phyloP scores from a whole-genome alignment of 169 alveolate species.

The Eimeria sp. region DNA sequence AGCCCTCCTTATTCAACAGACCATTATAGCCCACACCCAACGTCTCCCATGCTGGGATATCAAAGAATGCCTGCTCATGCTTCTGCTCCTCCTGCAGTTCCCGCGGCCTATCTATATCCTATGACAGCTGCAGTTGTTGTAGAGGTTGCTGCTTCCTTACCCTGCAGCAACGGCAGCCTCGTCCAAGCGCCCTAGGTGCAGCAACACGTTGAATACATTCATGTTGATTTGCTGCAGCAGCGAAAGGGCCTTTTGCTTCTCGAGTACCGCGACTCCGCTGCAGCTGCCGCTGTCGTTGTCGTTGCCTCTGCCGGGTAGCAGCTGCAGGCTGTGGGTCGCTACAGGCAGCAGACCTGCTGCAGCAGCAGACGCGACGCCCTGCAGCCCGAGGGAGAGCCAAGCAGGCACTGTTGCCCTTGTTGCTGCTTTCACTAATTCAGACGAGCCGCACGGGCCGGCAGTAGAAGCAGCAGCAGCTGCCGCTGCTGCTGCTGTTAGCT shows the following conservation, averaged over 20 bases:
- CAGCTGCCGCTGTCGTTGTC: conserved; percentile 15
- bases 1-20: background rate
- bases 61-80: conserved; percentile 2
- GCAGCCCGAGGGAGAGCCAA: conserved; percentile 62
- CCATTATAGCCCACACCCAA: background rate
- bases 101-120: background rate
- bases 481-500: conserved; percentile 73
- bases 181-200: conserved; percentile 63
- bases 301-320: conserved; percentile 2
- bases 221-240: conserved; percentile 57
- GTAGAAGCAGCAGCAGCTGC: conserved; percentile 72
- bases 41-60: background rate
- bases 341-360: conserved; percentile 72
- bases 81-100: background rate
- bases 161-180: conserved; percentile 69
- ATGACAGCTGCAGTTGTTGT: conserved; percentile 1
- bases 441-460: conserved; percentile 24
- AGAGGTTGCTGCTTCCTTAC: conserved; percentile 34
- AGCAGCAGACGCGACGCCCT: conserved; percentile 33
- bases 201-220: conserved; percentile 58
- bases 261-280: background rate
- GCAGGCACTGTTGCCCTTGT: conserved; percentile 11
- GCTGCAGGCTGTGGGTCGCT: conserved; percentile 54
- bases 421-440: conserved; percentile 53
- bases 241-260: conserved; percentile 40